Evolutionary conservation across 1,284 basidiomycete genomes (phyloP), one percentile per base, ranked within the genome.

Genomic region (Mycena sp.): DNA sequence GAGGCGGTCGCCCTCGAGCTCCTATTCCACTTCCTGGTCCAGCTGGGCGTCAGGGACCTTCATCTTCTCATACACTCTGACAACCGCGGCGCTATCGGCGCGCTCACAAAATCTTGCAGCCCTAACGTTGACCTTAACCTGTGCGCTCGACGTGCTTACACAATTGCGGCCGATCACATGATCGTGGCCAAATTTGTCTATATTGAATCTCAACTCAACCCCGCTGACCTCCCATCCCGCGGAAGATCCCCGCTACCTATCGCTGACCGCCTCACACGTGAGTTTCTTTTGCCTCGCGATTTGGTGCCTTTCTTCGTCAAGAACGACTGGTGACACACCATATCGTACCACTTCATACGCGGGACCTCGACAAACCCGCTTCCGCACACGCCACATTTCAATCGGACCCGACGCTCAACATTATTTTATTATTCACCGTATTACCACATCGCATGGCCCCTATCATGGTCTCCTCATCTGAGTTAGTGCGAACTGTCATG

Each of bases 1-100:
- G 73, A 73, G 37, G 71, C 71, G 4, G 43, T 75, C 6, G 73
- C 76, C 0, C 55, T 78, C 12, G 72, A 77, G 49, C 58, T 80
- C 1, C 66, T 67, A 0, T 44, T 71, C 1, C 58, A 64, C 9
- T 41, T 70, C 1, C 40, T 68, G 1, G 62, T 65, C 1, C 21
- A 59, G 0, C 44, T 30, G 0, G 69, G 69, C 12, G 6, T 58
- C 19, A 12, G 3, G 0, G 35, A 64, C 38, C 3, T n/a, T 2
- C 41, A 60, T 25, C 5, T 75, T 16, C 41, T 71, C 0, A 58
- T 78, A 4, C 48, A 63, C 14, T 69, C 71, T 3, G 75, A 78
- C 66, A 77, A 78, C 56, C 37, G 58, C 17, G 75, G 76, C 9
- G 74, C 77, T 3, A 68, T 75, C 32, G 69, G 68, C 10, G 76